These are phyloP conservation scores for Geopyxis carbonaria DNA, from an alignment of 495 filamentous ascomycete species.

Conservation along the genomic window DNA sequence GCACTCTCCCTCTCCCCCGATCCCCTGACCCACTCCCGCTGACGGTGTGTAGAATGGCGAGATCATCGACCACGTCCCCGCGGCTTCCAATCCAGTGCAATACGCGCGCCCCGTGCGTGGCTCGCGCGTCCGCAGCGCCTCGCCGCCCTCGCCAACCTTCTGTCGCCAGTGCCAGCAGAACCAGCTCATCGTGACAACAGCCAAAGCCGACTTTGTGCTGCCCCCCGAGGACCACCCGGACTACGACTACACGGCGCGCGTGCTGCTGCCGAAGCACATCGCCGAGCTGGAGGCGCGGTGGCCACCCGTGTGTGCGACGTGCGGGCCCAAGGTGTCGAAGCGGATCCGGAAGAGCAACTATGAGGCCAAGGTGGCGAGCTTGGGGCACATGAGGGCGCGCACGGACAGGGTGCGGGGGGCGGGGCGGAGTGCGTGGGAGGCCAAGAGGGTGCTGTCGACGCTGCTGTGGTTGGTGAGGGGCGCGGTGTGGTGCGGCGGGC, in stretches of 20 bases:
- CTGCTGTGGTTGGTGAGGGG: slow-evolving; percentile 15
- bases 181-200: slow-evolving; percentile 15
- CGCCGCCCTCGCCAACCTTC: slow-evolving; percentile 14
- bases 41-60: slow-evolving; percentile 13
- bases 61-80: slow-evolving; percentile 18
- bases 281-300: slow-evolving; percentile 15
- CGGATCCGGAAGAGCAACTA: slow-evolving; percentile 16
- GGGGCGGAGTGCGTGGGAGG: slow-evolving; percentile 1
- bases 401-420: slow-evolving; percentile 7
- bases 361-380: slow-evolving; percentile 19
- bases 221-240: slow-evolving; percentile 21
- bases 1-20: background rate
- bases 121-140: background rate
- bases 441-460: slow-evolving; percentile 4
- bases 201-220: slow-evolving; percentile 14
- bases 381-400: slow-evolving; percentile 20
- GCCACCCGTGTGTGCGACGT: slow-evolving; percentile 14
- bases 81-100: too few relatives aligned
- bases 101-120: too few relatives aligned
- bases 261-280: slow-evolving; percentile 10
- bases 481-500: slow-evolving; percentile 15
- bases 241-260: slow-evolving; percentile 16
- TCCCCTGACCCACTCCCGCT: background rate
- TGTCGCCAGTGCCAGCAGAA: slow-evolving; percentile 20
- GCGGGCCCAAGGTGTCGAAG: slow-evolving; percentile 16